A percentile compares a stretch with the other conserved stretches of the same genome.
These are phyloP conservation scores for Pestalotiopsis sp. DNA, from an alignment of 2,329 filamentous ascomycete genomes.

Conservation along the genomic window DNA sequence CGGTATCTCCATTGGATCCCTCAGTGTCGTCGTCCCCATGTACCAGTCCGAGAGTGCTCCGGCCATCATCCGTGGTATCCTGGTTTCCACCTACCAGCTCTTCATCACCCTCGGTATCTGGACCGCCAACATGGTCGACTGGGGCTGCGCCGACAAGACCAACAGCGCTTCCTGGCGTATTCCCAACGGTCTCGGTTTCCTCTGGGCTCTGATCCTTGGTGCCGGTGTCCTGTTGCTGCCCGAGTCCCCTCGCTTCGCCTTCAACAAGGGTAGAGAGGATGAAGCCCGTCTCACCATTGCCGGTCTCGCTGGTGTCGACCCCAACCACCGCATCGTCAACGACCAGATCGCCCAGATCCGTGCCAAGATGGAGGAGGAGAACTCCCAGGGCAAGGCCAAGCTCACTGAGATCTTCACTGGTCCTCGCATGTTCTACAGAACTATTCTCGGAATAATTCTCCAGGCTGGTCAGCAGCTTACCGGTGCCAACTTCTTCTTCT, in stretches of 20 bases:
- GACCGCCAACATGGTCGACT: constrained; percentile 62
- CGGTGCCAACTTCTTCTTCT: constrained; percentile 71
- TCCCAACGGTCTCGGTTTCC: constrained; percentile 58
- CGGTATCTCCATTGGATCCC: constrained; percentile 65
- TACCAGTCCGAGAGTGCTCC: constrained; percentile 71
- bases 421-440: constrained; percentile 68
- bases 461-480: constrained; percentile 71
- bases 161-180: constrained; percentile 64
- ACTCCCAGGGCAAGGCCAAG: constrained; percentile 44
- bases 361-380: constrained; percentile 52
- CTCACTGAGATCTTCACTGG: constrained; percentile 68
- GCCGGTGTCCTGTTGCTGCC: constrained; percentile 55
- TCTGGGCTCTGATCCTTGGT: constrained; percentile 57
- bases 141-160: constrained; percentile 53
- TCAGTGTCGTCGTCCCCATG: constrained; percentile 69
- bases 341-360: constrained; percentile 55
- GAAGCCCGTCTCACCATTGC: constrained; percentile 54
- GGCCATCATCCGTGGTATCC: constrained; percentile 63
- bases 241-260: constrained; percentile 57
- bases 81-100: constrained; percentile 69
- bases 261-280: constrained; percentile 47
- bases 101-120: constrained; percentile 72
- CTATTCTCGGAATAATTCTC: constrained; percentile 62
- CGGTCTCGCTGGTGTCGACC: constrained; percentile 44
- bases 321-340: constrained; percentile 43